Conservation (phyloP, 768 basidiomycete species). For the Tubosaeta sp. region DNA sequence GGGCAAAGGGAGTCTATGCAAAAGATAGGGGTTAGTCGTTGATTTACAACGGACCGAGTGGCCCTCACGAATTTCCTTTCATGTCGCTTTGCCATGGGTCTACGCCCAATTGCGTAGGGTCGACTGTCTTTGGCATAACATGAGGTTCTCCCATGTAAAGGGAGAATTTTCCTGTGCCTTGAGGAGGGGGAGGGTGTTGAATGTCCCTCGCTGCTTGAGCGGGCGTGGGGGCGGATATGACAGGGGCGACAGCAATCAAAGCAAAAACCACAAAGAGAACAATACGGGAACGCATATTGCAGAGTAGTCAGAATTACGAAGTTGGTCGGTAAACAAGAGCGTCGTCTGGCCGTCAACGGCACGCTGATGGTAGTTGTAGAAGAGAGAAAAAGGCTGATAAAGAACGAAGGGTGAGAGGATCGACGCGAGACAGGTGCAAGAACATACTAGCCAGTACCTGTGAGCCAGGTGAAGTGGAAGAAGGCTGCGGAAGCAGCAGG, state of each 20-base stretch:
- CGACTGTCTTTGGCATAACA: no score
- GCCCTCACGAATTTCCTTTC: no score
- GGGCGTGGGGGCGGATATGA: background rate
- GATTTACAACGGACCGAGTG: no score
- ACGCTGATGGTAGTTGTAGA: background rate
- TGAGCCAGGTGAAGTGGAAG: background rate
- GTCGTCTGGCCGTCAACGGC: background rate
- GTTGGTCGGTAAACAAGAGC: background rate
- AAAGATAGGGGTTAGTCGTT: no score
- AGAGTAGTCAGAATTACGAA: background rate
- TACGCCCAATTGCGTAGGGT: no score
- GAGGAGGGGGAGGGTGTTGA: background rate
- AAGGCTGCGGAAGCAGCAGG: background rate
- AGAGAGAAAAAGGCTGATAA: background rate
- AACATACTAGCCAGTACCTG: constrained; percentile 1
- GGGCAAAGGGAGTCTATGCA: background rate
- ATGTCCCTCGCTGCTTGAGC: background rate
- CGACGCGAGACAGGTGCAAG: background rate
- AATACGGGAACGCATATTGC: background rate
- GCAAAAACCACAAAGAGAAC: background rate
- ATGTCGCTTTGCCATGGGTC: no score
- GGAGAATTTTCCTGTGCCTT: background rate
- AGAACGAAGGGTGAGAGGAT: background rate
- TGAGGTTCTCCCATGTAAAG: background rate
- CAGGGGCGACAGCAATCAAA: background rate